A percentile compares a stretch with the other conserved stretches of the same genome.
Evolutionary conservation across 495 filamentous ascomycete genomes (phyloP).

Genomic region (Penicillium tannophilum): DNA sequence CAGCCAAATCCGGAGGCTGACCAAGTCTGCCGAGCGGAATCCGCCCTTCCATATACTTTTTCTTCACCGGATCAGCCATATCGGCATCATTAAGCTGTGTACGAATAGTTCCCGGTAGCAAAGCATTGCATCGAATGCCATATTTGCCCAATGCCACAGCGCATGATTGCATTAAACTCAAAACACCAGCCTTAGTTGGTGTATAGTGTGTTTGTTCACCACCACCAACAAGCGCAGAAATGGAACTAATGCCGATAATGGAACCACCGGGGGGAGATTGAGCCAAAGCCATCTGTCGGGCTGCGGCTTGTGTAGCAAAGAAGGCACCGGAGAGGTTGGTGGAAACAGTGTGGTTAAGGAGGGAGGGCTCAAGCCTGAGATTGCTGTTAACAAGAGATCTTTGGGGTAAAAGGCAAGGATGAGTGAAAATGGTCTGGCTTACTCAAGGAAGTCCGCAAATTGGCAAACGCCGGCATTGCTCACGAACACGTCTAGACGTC

Average conservation of each 20-base stretch:
- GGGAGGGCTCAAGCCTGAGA: conserved; percentile 54
- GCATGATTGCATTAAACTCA: conserved; percentile 81
- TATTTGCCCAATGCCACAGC: conserved; percentile 79
- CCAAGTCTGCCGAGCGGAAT: conserved; percentile 81
- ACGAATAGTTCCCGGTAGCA: conserved; percentile 81
- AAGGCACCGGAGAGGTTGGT: conserved; percentile 89
- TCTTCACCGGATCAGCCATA: conserved; percentile 66
- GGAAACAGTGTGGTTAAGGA: conserved; percentile 64
- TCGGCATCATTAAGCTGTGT: conserved; percentile 89
- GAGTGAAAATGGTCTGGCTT: conserved; percentile 18
- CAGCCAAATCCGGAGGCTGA: conserved; percentile 67
- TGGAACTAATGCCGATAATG: conserved; percentile 84
- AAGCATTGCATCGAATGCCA: conserved; percentile 79
- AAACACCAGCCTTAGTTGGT: conserved; percentile 84
- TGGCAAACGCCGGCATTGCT: conserved; percentile 87
- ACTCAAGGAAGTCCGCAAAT: conserved; percentile 80
- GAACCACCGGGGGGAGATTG: conserved; percentile 67
- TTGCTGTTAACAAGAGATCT: not conserved
- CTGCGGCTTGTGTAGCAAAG: conserved; percentile 81
- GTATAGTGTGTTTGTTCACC: conserved; percentile 84
- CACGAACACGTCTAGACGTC: conserved; percentile 75
- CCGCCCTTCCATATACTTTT: conserved; percentile 78
- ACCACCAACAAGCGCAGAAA: conserved; percentile 83
- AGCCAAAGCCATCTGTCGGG: conserved; percentile 68
- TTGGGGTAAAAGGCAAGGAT: not conserved